Evolutionary conservation across 768 basidiomycete genomes (phyloP), one percentile per base, ranked within the genome.

Genomic region (Lactarius trivialis): DNA sequence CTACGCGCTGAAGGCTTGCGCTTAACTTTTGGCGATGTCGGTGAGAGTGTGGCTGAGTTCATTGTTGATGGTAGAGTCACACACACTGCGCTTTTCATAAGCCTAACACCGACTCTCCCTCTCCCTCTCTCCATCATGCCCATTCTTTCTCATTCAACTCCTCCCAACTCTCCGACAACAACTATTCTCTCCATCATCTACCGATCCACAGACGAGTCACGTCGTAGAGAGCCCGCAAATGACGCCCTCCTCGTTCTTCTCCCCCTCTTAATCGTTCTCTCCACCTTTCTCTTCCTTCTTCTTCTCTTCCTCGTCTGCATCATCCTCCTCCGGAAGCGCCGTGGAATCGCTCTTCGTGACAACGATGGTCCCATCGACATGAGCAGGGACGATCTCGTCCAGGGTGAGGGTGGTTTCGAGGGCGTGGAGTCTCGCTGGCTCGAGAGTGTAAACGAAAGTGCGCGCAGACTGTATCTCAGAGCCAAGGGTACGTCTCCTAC

Each of bases 381-480:
- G 81, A 89, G 86, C 70, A 82, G 91, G 52, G 92, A 96, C 68
- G 94, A 98, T 60, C 82, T 95, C 56, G 80, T 91, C 56, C 88
- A 91, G 55, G 89, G 89, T 8, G 95, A 98, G 65, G 96, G 95
- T 36, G 97, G 94, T 30, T 89, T 98, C 63, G 93, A 94, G 41
- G 89, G 86, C 64, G 79, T 98, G 30, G 97, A 99, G 77, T 76
- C 85, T 70, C 83, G 94, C 70, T 99, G 96, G 97, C 81, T 99
- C 60, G 94, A 98, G 76, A 81, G 76, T 28, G 88, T 86, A 33
- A 73, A 79, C 43, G 94, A 97, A 67, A 70, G 73, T 36, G 80
- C 81, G 37, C 79, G 83, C 52, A 78, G 86, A 60, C 82, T 83
- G 24, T 99, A 98, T 74, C 77, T 82, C 58, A 82, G 91, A 66